Evolutionary conservation across 179 eudicot genomes (phyloP).

Genomic region (Spergularia azorica): DNA sequence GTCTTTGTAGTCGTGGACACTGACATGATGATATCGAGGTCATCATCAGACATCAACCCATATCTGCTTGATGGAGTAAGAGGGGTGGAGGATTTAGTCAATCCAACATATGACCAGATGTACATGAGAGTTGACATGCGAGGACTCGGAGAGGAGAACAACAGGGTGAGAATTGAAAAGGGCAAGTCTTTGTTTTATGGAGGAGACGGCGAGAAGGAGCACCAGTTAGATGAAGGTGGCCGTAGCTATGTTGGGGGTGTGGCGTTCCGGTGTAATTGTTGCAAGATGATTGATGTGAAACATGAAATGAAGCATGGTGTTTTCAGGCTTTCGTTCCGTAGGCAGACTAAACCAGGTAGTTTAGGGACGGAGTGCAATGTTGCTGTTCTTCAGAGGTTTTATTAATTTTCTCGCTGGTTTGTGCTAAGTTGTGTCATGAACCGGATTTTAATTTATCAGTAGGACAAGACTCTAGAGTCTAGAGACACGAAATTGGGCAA

Average conservation of each 20-base stretch:
- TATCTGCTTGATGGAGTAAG: constrained; percentile 2
- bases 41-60: constrained; percentile 9
- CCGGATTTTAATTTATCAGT: background rate
- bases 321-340: constrained; percentile 6
- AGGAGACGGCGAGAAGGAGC: constrained; percentile 12
- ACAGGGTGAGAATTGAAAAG: background rate
- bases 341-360: background rate
- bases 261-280: background rate
- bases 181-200: background rate
- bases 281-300: background rate
- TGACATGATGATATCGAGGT: background rate
- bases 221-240: constrained; percentile 9
- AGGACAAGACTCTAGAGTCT: background rate
- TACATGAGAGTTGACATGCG: constrained; percentile 13
- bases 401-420: background rate
- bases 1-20: background rate
- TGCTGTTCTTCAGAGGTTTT: background rate
- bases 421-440: background rate
- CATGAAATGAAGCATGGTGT: constrained; percentile 13
- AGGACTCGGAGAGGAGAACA: constrained; percentile 3
- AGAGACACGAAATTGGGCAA: background rate
- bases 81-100: background rate
- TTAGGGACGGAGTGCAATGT: background rate
- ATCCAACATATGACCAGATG: background rate
- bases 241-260: background rate